These are phyloP conservation scores for Hysterium pulicare DNA, from an alignment of 2,329 filamentous ascomycete species.

Conservation along the genomic window DNA sequence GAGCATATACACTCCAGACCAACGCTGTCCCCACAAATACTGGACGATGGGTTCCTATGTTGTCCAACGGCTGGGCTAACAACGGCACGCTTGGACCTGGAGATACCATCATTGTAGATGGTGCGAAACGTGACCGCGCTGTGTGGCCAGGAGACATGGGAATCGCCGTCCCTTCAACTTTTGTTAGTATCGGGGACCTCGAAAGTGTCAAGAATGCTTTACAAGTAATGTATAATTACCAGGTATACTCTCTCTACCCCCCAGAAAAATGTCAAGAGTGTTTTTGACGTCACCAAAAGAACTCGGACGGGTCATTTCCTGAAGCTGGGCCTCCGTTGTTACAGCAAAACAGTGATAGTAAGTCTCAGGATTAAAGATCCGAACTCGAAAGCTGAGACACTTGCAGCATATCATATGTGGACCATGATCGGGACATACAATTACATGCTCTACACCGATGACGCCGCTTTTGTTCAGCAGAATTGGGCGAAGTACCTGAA, in stretches of 20 bases:
- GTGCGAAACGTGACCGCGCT: conserved; percentile 40
- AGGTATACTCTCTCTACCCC: conserved; percentile 12
- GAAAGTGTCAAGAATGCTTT: conserved; percentile 48
- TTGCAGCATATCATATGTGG: conserved; percentile 43
- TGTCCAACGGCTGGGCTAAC: conserved; percentile 37
- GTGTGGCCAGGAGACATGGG: conserved; percentile 52
- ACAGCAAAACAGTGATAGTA: conserved; percentile 34
- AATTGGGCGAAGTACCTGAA: conserved; percentile 50
- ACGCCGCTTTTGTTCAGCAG: conserved; percentile 45
- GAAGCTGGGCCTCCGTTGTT: conserved; percentile 40
- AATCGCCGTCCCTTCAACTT: conserved; percentile 45
- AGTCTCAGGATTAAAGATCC: conserved; percentile 2
- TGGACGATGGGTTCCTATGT: conserved; percentile 32
- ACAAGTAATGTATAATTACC: conserved; percentile 46
- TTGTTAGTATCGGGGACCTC: conserved; percentile 40
- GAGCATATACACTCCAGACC: conserved; percentile 52
- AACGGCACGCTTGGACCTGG: conserved; percentile 37
- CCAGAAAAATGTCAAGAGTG: neutral
- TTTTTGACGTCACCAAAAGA: conserved; percentile 12
- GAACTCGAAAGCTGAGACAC: neutral
- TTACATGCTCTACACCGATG: conserved; percentile 55
- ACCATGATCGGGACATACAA: conserved; percentile 58
- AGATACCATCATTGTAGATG: conserved; percentile 38
- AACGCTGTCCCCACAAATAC: conserved; percentile 40
- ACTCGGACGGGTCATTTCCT: conserved; percentile 34